Conservation (phyloP, 2,329 filamentous ascomycete genomes). For the Cercospora zeina region DNA sequence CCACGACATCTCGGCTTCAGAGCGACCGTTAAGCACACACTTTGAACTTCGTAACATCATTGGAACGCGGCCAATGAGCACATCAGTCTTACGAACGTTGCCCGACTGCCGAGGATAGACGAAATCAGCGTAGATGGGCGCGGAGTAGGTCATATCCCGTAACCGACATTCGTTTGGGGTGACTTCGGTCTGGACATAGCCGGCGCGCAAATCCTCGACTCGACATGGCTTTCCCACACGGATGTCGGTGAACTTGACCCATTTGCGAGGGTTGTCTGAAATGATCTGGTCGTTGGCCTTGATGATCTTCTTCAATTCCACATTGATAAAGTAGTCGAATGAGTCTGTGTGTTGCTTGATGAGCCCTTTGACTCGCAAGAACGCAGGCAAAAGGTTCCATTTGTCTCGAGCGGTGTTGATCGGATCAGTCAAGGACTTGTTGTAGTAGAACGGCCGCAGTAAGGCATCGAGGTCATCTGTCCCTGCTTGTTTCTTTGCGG, state of each 20-base stretch:
- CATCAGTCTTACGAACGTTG: constrained; percentile 68
- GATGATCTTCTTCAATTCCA: constrained; percentile 95
- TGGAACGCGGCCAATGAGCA: constrained; percentile 85
- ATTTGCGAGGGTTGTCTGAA: constrained; percentile 92
- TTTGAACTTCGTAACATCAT: constrained; percentile 97
- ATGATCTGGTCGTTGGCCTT: constrained; percentile 83
- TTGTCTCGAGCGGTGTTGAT: constrained; percentile 80
- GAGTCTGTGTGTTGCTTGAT: constrained; percentile 99
- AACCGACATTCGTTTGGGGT: constrained; percentile 96
- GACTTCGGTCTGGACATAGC: constrained; percentile 65
- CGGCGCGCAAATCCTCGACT: constrained; percentile 70
- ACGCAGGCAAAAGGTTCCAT: constrained; percentile 95
- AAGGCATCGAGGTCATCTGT: constrained; percentile 57
- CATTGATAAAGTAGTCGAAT: constrained; percentile 97
- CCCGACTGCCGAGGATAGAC: constrained; percentile 82
- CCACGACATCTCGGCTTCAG: constrained; percentile 81
- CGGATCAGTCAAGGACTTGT: constrained; percentile 66
- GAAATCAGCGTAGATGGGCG: constrained; percentile 90
- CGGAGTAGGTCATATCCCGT: constrained; percentile 96
- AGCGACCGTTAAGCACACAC: constrained; percentile 80
- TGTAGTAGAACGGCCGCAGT: constrained; percentile 69
- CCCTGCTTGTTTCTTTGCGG: constrained; percentile 29
- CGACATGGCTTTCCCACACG: constrained; percentile 80
- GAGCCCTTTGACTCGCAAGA: constrained; percentile 93
- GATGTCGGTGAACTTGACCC: constrained; percentile 70